These are phyloP conservation scores for Spongispora temasekensis DNA, from an alignment of 1,284 basidiomycete species.

Conservation along the genomic window DNA sequence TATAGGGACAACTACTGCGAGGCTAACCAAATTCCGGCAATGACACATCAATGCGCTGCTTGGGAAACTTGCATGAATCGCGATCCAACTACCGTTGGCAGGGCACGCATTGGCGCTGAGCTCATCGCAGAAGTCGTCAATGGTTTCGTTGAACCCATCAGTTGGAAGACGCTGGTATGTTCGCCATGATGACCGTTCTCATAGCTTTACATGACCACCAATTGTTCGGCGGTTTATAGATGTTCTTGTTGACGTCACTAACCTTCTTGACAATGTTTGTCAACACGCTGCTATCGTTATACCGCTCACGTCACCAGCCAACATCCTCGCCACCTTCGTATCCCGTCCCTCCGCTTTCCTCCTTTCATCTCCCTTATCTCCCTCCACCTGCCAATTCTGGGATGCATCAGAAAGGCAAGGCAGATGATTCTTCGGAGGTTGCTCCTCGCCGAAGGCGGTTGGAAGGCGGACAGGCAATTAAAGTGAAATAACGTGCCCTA, in stretches of 20 bases:
- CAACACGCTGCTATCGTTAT: slow-evolving; percentile 78
- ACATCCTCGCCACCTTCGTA: slow-evolving; percentile 42
- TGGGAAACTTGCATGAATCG: slow-evolving; percentile 98
- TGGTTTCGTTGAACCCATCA: slow-evolving; percentile 94
- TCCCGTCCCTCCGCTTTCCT: slow-evolving; percentile 43
- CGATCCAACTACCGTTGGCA: slow-evolving; percentile 87
- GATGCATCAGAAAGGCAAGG: slow-evolving; percentile 38
- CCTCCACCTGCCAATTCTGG: slow-evolving; percentile 50
- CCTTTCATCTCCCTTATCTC: slow-evolving; percentile 51
- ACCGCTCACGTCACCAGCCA: slow-evolving; percentile 61
- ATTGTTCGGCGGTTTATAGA: slow-evolving; percentile 44
- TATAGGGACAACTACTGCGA: slow-evolving; percentile 86
- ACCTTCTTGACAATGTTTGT: slow-evolving; percentile 81
- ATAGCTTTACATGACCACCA: slow-evolving; percentile 9
- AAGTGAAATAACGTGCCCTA: slow-evolving; percentile 48
- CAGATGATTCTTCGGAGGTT: slow-evolving; percentile 45
- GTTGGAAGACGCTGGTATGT: slow-evolving; percentile 92
- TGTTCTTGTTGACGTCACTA: slow-evolving; percentile 78
- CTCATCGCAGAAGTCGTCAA: slow-evolving; percentile 96
- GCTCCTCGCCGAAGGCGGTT: slow-evolving; percentile 62
- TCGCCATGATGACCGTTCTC: slow-evolving; percentile 11
- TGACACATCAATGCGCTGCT: slow-evolving; percentile 78
- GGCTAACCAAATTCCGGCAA: slow-evolving; percentile 75
- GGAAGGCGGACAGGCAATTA: slow-evolving; percentile 60
- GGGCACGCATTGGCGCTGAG: slow-evolving; percentile 89